Evolutionary conservation across 2,329 filamentous ascomycete species (phyloP).

Genomic region (Ceratocystis huliohia): DNA sequence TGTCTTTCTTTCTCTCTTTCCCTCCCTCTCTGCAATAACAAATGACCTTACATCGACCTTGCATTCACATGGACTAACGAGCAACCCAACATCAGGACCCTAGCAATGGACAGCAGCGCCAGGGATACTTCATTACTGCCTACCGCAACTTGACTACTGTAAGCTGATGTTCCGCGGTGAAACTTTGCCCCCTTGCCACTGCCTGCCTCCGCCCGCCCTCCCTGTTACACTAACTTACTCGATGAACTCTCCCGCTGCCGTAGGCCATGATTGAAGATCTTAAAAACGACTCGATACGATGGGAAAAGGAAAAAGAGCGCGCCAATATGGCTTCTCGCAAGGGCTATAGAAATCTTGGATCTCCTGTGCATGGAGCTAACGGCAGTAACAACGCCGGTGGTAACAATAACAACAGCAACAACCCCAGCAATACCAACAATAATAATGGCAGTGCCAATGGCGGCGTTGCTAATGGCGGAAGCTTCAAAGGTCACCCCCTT

Average conservation of each 20-base stretch:
- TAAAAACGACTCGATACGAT: slow-evolving; percentile 48
- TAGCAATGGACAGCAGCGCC: slow-evolving; percentile 45
- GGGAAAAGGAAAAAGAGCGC: slow-evolving; percentile 50
- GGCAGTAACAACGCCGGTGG: not conserved
- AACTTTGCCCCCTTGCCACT: not conserved
- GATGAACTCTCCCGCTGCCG: no score
- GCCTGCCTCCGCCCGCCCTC: not conserved
- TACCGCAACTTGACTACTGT: slow-evolving; percentile 69
- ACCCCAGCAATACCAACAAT: not conserved
- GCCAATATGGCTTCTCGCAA: slow-evolving; percentile 15
- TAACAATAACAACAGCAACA: not conserved
- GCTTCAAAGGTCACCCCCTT: not conserved
- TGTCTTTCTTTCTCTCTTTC: not conserved
- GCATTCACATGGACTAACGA: slow-evolving; percentile 12
- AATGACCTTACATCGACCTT: not conserved
- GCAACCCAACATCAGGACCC: slow-evolving; percentile 34
- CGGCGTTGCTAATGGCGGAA: not conserved
- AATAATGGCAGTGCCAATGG: not conserved
- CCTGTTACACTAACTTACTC: slow-evolving; percentile 8
- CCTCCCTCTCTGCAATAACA: slow-evolving; percentile 1
- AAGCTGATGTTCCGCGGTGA: slow-evolving; percentile 29
- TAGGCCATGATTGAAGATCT: slow-evolving; percentile 52
- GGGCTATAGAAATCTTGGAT: slow-evolving; percentile 12
- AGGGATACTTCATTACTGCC: slow-evolving; percentile 65
- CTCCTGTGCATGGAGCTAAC: slow-evolving; percentile 9